Evolutionary conservation across 148 eudicot species (phyloP), one percentile per base, ranked within the genome.

Genomic region (Fagopyrum tataricum): DNA sequence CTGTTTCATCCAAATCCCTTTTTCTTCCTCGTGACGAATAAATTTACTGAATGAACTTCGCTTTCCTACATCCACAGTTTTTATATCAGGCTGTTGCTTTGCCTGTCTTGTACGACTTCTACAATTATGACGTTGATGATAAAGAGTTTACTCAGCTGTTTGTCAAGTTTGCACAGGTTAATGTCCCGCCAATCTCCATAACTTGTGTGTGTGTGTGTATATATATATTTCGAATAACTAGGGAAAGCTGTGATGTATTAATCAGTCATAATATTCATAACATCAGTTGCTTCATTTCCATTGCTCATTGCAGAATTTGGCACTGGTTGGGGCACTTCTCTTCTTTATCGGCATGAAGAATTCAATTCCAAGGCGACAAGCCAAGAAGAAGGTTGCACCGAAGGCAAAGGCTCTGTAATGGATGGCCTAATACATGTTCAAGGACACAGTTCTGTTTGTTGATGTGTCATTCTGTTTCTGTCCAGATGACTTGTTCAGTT

Each of bases 331-430:
- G 20, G 97, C 97, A 40, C 53, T 94, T 64, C 83, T 89, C 44
- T 91, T 89, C 72, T 91, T 88, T 81, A 87, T 91, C 51, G 97
- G 96, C 69, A 88, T 89, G 91, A 94, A 85, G 84, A 91, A 87
- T 78, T 85, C 96, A 9, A 81, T 84, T 79, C 91, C 88, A 4
- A 86, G 96, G 84, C 82, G 91, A 75, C 76, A 81, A 58, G 53
- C 62, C 18, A 89, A 84, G 85, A 89, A 84, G 88, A 90, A 86
- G 86, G 78, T 84, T 49, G 77, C 85, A 44, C 82, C 84, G 37
- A 93, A 93, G 73, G 12, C 87, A 7, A 93, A 91, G 72, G 48
- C 72, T 31, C 43, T 70, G 52, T 70, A 70, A 70, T 0, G 49
- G 49, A 0, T 2, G 8, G 49, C 10, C 49, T 10, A 46, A 46